Evolutionary conservation across 352 stramenopile species (phyloP), one percentile per base, ranked within the genome.

Genomic region (Nothophytophthora sp.): DNA sequence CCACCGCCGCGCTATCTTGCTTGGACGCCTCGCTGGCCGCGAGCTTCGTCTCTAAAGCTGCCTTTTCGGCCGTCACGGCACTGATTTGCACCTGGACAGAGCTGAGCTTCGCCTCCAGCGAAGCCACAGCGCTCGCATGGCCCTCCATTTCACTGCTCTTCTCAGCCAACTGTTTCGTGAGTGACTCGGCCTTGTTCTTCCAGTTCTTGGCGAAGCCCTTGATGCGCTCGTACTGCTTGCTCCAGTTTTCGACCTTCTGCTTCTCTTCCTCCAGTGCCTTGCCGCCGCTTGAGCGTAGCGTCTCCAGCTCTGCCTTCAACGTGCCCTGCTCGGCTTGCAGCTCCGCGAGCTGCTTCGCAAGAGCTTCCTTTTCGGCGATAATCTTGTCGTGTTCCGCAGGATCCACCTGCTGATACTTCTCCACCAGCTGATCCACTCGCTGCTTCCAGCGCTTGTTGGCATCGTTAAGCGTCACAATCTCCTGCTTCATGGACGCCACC

Each of bases 371-470:
- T 29, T 92, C 82, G 8, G 64, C 55, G 24, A 81, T 71, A 7
- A 92, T 63, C 55, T 84, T 82, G 30, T 90, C 82, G 41, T 88
- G 64, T 46, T 90, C 82, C 1, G 55, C 77, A 1, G 82, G 82
- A 32, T 92, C 82, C 32, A 92, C 49, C 46, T 92, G 82, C 42
- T 92, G 80, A 38, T 90, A 90, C 55, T 92, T 92, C 44, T 92
- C 82, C 16, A 90, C 78, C 46, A 92, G 25, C 49, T 90, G 82
- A 38, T 90, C 76, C n/a, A 92, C 79, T 9, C 82, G 80, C 32
- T 79, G 60, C 51, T 92, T 92, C 82, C 82, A 92, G 25, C 76
- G 67, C 52, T 77, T 83, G 62, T 88, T 91, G 12, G 77, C 72
- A 20, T 86, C 70, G 8, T 67, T 76, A 0, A 90, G 54, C 22